Percentiles rank a stretch among this genome's conserved stretches.
Evolutionary conservation across 805 yeast genomes (phyloP).

Genomic region (Saccharomyces kudriavzevii): DNA sequence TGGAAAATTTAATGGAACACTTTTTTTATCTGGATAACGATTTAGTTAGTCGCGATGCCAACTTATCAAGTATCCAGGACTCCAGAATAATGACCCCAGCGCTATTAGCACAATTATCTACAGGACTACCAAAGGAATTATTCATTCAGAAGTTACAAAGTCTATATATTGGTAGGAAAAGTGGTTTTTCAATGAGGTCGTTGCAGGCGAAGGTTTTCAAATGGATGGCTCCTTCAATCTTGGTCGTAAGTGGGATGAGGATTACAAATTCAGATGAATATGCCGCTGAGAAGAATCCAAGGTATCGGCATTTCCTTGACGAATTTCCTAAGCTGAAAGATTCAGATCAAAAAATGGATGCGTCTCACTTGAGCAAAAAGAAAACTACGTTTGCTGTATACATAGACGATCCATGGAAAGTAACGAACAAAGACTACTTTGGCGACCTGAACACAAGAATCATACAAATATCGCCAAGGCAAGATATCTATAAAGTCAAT

Average conservation of each 20-base stretch:
- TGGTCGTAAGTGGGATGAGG: conserved; percentile 60
- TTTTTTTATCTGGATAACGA: conserved; percentile 31
- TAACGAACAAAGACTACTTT: conserved; percentile 62
- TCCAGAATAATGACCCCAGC: conserved; percentile 24
- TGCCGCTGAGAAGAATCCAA: conserved; percentile 20
- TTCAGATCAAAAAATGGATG: conserved; percentile 18
- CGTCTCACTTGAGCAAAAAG: conserved; percentile 21
- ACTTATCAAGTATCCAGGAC: conserved; percentile 28
- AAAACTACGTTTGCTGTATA: conserved; percentile 56
- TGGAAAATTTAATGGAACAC: conserved; percentile 38
- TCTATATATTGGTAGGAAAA: conserved; percentile 59
- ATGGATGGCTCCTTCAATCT: conserved; percentile 81
- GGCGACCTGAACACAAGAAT: conserved; percentile 55
- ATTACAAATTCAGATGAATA: conserved; percentile 28
- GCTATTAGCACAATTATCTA: conserved; percentile 35
- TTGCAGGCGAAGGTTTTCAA: conserved; percentile 76
- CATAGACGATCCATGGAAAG: conserved; percentile 67
- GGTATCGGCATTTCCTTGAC: conserved; percentile 45
- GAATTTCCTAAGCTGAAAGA: conserved; percentile 39
- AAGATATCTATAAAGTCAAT: conserved; percentile 42
- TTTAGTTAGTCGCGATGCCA: conserved; percentile 20
- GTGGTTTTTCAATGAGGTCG: conserved; percentile 81
- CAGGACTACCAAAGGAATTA: conserved; percentile 33
- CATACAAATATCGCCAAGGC: conserved; percentile 59
- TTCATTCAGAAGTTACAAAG: conserved; percentile 40